Evolutionary conservation across 2,329 filamentous ascomycete species (phyloP), one percentile per base, ranked within the genome.

Genomic region (Aspergillus fischeri): DNA sequence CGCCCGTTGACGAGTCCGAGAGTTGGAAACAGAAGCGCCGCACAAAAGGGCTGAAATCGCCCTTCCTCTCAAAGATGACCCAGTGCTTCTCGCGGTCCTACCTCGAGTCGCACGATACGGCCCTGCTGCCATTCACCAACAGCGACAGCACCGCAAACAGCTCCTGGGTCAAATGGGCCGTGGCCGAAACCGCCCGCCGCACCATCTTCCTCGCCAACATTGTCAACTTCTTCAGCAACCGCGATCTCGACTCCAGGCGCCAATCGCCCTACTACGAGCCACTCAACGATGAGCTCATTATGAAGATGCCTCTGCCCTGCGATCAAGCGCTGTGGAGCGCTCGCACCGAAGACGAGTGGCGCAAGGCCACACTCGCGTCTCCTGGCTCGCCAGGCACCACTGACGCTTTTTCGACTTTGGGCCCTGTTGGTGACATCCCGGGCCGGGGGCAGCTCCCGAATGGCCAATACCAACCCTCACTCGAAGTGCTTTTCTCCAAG

Each of bases 171-270:
- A 49, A 51, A 38, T 65, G 61, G 61, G 41, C 48, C 6, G 51
- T 60, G 11, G 38, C 48, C 25, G 64, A 67, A 47, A 67, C 64
- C 1, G 58, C 61, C 17, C 60, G 65, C 8, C 59, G 64, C 27
- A 65, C 59, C 3, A 57, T 66, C 32, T 67, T 66, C 32, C 56
- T 67, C 25, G 57, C 60, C 45, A 66, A 67, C 24, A 60, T 65
- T 4, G 27, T 66, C 42, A 60, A 66, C 45, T 65, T 65, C 52
- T 48, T 63, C 47, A 56, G 53, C 41, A 60, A 62, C 53, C 53
- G 52, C 35, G 53, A 65, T 49, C 56, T 45, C 27, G 28, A 56
- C 24, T 60, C 47, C 14, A 56, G 59, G 11, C 38, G 51, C 3
- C 48, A 58, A 28, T 64, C 56, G 9, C 60, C 54, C 28, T 66